phyloP scores from a whole-genome alignment of 495 filamentous ascomycete genomes.

The Schizothecium vesticola region DNA sequence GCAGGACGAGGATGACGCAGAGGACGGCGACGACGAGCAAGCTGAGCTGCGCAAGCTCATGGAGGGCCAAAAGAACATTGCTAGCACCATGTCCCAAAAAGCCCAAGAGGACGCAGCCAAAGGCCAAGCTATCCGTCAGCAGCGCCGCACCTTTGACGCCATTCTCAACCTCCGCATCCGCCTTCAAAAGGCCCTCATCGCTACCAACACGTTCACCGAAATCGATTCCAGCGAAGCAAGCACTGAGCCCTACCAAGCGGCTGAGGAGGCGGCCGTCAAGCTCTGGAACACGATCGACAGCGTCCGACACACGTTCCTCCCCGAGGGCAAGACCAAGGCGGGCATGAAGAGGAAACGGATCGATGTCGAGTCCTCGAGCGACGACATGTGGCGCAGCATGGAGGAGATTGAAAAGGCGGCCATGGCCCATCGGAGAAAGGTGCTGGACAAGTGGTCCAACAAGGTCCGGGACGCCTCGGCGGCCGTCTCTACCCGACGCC shows the following conservation, averaged over 20 bases:
- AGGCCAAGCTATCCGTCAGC: slow-evolving; percentile 75
- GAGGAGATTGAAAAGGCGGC: slow-evolving; percentile 53
- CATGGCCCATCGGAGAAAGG: slow-evolving; percentile 45
- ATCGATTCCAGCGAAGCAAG: slow-evolving; percentile 34
- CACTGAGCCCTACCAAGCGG: slow-evolving; percentile 57
- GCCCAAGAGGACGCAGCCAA: slow-evolving; percentile 76
- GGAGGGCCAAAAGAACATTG: slow-evolving; percentile 65
- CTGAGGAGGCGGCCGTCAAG: slow-evolving; percentile 80
- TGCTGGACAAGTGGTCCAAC: slow-evolving; percentile 64
- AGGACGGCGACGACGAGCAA: slow-evolving; percentile 30
- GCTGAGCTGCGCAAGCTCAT: slow-evolving; percentile 56
- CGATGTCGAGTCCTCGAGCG: slow-evolving; percentile 46
- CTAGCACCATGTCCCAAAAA: slow-evolving; percentile 63
- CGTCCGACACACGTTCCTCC: slow-evolving; percentile 53
- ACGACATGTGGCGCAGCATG: slow-evolving; percentile 72
- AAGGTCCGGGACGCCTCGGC: slow-evolving; percentile 44
- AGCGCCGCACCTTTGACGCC: slow-evolving; percentile 76
- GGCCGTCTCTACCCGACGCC: slow-evolving; percentile 45
- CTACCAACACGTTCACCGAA: slow-evolving; percentile 66
- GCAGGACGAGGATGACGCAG: slow-evolving; percentile 30
- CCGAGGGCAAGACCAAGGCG: slow-evolving; percentile 31
- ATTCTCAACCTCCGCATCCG: slow-evolving; percentile 84
- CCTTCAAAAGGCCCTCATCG: slow-evolving; percentile 81
- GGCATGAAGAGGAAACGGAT: slow-evolving; percentile 56
- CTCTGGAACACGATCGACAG: slow-evolving; percentile 80